Conservation (phyloP, 768 basidiomycete species). For the Strobilomyces confusus region DNA sequence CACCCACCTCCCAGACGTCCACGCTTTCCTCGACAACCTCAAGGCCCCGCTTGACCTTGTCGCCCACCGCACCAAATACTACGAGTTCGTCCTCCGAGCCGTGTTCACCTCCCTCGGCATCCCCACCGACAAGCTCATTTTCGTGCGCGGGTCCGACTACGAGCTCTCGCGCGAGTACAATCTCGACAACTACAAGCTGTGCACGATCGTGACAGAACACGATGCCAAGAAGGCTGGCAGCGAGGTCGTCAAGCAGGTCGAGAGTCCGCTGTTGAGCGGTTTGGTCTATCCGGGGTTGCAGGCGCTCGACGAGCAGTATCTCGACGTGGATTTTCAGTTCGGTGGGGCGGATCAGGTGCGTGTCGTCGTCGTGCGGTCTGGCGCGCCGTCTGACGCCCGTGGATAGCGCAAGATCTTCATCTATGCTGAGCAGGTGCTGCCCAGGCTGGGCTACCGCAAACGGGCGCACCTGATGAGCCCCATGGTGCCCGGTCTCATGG, state of each 20-base stretch:
- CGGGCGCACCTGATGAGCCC: slow-evolving; percentile 97
- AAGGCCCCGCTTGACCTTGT: slow-evolving; percentile 96
- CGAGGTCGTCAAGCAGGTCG: slow-evolving; percentile 97
- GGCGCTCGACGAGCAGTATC: slow-evolving; percentile 95
- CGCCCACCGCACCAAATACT: slow-evolving; percentile 83
- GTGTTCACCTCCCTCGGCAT: slow-evolving; percentile 90
- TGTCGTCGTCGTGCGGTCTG: background rate
- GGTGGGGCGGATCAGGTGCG: slow-evolving; percentile 94
- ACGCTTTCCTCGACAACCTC: slow-evolving; percentile 95
- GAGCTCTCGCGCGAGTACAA: slow-evolving; percentile 91
- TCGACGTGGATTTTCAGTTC: slow-evolving; percentile 95
- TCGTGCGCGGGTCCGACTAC: slow-evolving; percentile 90
- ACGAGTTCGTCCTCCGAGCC: slow-evolving; percentile 73
- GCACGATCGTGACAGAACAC: slow-evolving; percentile 89
- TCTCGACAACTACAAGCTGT: slow-evolving; percentile 90
- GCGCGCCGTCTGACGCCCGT: background rate
- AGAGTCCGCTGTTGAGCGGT: slow-evolving; percentile 85
- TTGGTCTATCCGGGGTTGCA: slow-evolving; percentile 95
- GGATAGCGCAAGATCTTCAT: slow-evolving; percentile 96
- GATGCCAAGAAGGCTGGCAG: slow-evolving; percentile 98
- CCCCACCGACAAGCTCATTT: slow-evolving; percentile 75
- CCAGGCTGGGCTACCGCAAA: slow-evolving; percentile 86
- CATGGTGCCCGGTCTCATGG: slow-evolving; percentile 93
- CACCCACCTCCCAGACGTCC: slow-evolving; percentile 58
- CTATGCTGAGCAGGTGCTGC: slow-evolving; percentile 94